Evolutionary conservation across 2,329 filamentous ascomycete species (phyloP).

Genomic region (Tolypocladium paradoxum): DNA sequence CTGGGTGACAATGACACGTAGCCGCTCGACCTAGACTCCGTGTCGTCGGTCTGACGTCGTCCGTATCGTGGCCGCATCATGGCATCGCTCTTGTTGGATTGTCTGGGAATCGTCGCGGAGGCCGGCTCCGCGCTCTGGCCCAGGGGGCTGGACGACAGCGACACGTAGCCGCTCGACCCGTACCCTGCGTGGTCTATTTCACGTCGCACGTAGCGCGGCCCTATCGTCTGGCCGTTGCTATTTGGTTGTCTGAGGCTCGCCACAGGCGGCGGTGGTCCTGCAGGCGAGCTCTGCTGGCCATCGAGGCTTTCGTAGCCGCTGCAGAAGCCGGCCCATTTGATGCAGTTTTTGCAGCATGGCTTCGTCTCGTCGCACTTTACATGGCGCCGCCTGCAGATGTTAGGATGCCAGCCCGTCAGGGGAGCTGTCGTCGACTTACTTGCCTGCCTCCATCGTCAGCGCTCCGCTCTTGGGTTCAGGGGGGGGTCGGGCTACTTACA

Average conservation of each 20-base stretch:
- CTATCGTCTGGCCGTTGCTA: background rate
- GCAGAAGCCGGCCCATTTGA: slow-evolving; percentile 24
- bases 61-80: no score
- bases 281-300: background rate
- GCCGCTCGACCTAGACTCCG: background rate
- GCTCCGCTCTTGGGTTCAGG: no score
- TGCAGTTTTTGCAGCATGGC: slow-evolving; percentile 21
- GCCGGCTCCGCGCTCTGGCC: background rate
- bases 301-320: slow-evolving; percentile 17
- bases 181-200: background rate
- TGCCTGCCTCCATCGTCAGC: slow-evolving; percentile 11
- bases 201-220: background rate
- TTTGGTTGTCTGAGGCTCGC: background rate
- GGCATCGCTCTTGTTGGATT: no score
- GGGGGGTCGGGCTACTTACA: slow-evolving; percentile 13
- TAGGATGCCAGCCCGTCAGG: background rate
- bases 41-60: no score
- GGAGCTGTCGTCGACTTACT: slow-evolving; percentile 10
- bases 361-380: slow-evolving; percentile 26
- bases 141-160: background rate
- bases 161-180: background rate
- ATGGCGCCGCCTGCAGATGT: slow-evolving; percentile 17
- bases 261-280: background rate
- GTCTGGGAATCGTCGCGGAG: background rate
- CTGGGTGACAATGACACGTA: background rate